Evolutionary conservation across 2,329 filamentous ascomycete species (phyloP), one percentile per base, ranked within the genome.

Genomic region (Fusarium haematococcum): DNA sequence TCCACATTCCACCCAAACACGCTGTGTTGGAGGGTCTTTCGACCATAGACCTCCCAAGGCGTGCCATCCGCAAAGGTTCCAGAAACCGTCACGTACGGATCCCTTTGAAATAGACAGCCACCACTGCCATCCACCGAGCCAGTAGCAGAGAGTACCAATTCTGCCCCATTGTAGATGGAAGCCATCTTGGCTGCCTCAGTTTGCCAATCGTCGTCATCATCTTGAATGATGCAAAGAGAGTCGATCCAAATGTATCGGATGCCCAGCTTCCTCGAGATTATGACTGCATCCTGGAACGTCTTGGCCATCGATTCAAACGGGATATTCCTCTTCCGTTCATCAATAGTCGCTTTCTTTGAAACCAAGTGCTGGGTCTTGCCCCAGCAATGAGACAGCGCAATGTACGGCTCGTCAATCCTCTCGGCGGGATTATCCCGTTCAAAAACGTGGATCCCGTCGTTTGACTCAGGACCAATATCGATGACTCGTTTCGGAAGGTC

Each of bases 231-330:
- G 5, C 78, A 80, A 1, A 79, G 69, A 0, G 78, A 77, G 16
- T 79, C 78, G 52, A 79, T 79, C 78, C 78, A 80, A 5, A 79
- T 13, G 41, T 80, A 80, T 0, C 33, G 68, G 18, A 79, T 70
- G 1, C 75, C 72, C 2, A 79, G 18, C 2, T 69, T 61, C 27
- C 77, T 73, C 0, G 75, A 69, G 6, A 78, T 74, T 0, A 25
- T 37, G 1, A 77, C 43, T 1, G 75, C 72, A 27, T 78, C 75
- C 37, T 75, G 69, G 3, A 78, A 78, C 1, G 75, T 78, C 13
- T 63, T 63, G 2, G 75, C 66, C 18, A 77, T 70, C 0, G 45
- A 23, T 1, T n/a, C 3, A 6, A 77, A 76, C 0, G 75, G 75
- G 0, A 78, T 78, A 3, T 75, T 75, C 8, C 35, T 45, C 54